Evolutionary conservation across 495 filamentous ascomycete species (phyloP), one percentile per base, ranked within the genome.

Genomic region (Bryoglossum gracile): DNA sequence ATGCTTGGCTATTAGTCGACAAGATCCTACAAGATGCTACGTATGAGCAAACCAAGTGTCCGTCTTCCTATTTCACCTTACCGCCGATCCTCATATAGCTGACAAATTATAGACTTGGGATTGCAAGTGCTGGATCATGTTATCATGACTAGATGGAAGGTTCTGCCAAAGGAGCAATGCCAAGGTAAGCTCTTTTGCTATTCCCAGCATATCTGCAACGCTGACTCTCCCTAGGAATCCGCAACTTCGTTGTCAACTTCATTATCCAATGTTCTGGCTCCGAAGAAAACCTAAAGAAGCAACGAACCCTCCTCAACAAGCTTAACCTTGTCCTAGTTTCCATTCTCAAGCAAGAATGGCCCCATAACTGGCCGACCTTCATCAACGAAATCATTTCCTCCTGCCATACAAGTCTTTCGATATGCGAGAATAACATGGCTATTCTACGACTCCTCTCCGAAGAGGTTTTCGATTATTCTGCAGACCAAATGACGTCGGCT

Each of bases 371-470:
- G 92, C 92, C 94, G 8, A 95, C 88, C 6, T 99, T 99, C 66
- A 96, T 97, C 77, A 97, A 95, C 67, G 92, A 99, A 75, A 97
- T 99, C 62, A 89, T 97, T 57, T 84, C 87, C 9, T 94, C 91
- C 22, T 96, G 90, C 63, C 89, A 90, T 58, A 87, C 85, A 47
- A 95, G 86, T 65, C 75, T 97, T 24, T 89, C 92, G 2, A 91
- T 97, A 58, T 99, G 92, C 72, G 92, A 99, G 70, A 99, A 99
- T 71, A 99, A 99, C 69, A 99, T 99, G 94, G 87, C 84, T 34
- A 97, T 99, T 50, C 82, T 99, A 32, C 83, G 94, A 38, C 71
- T 99, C 54, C 76, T 99, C 30, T 97, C 92, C 8, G 92, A 99
- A 65, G 92, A 97, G 67, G 92, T 97, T 5, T 97, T 99, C 61